phyloP scores from a whole-genome alignment of 805 yeast genomes.

The Barnettozyma californica region DNA sequence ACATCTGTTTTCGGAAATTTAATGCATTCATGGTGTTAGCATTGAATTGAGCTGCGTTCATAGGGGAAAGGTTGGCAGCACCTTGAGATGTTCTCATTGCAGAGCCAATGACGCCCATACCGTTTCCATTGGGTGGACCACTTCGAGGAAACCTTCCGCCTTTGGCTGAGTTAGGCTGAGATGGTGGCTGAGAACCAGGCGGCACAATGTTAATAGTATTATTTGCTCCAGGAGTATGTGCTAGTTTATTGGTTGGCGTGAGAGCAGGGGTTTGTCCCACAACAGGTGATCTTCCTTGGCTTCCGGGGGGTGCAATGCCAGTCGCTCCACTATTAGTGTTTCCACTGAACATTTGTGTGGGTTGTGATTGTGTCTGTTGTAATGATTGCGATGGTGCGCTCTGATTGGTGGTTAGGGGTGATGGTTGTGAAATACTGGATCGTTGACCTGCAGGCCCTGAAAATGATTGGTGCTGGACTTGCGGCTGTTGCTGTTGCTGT shows the following conservation, averaged over 20 bases:
- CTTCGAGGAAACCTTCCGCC: constrained; percentile 2
- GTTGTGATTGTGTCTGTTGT: constrained; percentile 7
- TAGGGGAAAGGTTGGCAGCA: neutral
- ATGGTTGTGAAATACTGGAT: neutral
- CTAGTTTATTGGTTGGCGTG: neutral
- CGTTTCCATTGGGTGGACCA: neutral
- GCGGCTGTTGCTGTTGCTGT: constrained; percentile 9
- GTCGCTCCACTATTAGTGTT: neutral
- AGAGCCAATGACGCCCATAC: neutral
- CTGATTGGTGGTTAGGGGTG: constrained; percentile 4
- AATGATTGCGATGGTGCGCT: constrained; percentile 1
- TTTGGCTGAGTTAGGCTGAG: constrained; percentile 5
- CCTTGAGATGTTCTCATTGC: neutral
- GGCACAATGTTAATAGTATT: constrained; percentile 2
- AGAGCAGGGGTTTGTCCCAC: neutral
- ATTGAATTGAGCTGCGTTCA: constrained; percentile 2
- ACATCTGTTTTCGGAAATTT: constrained; percentile 34
- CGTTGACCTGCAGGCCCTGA: constrained; percentile 1
- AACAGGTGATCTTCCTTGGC: neutral
- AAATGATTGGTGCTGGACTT: constrained; percentile 1
- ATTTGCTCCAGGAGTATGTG: constrained; percentile 1
- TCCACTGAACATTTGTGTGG: constrained; percentile 13
- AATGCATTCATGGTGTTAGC: constrained; percentile 14
- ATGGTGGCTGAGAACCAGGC: constrained; percentile 18
- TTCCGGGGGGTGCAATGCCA: neutral